Base-by-base conservation (phyloP, 1,284 basidiomycete species). In the Gymnopus androsaceus region DNA sequence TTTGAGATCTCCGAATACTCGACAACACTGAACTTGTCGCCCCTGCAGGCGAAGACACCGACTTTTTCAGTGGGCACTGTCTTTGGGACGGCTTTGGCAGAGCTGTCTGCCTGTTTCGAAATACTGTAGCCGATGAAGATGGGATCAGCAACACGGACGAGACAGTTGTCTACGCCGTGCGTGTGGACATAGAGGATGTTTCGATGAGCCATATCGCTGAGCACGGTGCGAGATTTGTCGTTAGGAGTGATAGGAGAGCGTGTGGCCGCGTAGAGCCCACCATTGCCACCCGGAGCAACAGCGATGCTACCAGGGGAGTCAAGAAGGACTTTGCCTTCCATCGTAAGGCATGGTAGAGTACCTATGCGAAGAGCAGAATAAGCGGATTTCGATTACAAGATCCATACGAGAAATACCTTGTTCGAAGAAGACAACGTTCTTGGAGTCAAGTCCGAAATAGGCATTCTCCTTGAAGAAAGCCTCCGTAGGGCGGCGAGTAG, bases 141-240 rank as follows among this genome's bases (percentile, higher is more conserved):
- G 15, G 97, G 97, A 71, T 99, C 97, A 55, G 95, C 96, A 55
- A 99, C 94, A 61, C 89, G 87, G 64, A 98, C 97, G 61, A 99
- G 91, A 74, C 96, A 99, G 79, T 99, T 99, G 80, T 99, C 97
- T 65, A 99, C 96, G 66, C 96, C 90, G 77, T 98, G 98, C 1
- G 88, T 92, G 74, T 99, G 96, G 42, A 99, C 81, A 74, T 95
- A 98, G 59, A 87, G 81, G 67, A 98, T 79, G 44, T 87, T 85
- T 62, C 94, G 94, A 51, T 75, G 70, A 40, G 78, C 75, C 58
- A 99, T 82, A 72, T 98, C 94, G 40, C 88, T 82, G 49, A 99
- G 84, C 52, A 99, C 94, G 11, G 90, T 90, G 49, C 71, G 79
- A 27, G 84, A 77, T 52, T 80, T 78, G 68, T 83, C 73, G 30